These are phyloP conservation scores for Tuber indicum DNA, from an alignment of 495 filamentous ascomycete species.

Conservation along the genomic window DNA sequence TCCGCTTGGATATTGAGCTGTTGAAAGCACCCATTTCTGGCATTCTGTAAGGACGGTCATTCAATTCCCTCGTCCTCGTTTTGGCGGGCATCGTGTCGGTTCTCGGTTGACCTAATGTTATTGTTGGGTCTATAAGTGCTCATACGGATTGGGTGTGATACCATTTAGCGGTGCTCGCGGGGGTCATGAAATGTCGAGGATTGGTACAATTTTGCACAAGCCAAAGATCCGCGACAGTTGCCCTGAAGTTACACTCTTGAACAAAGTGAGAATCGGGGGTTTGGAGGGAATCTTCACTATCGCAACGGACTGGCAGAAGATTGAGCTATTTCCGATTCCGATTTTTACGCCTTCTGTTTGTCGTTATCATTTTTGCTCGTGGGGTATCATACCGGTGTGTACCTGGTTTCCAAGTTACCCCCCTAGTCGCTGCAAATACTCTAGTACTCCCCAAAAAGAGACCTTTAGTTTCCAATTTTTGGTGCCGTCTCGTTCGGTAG, in stretches of 20 bases:
- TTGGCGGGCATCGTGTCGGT: neutral
- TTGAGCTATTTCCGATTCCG: neutral
- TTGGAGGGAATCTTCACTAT: neutral
- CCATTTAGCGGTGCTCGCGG: neutral
- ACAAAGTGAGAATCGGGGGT: neutral
- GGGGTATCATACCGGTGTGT: neutral
- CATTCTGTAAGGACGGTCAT: neutral
- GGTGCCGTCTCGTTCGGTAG: too few species aligned
- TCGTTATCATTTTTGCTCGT: neutral
- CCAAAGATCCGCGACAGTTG: neutral
- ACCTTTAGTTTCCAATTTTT: neutral
- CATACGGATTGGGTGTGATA: neutral
- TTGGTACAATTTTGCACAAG: neutral
- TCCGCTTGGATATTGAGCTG: too few species aligned
- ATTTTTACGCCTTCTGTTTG: neutral
- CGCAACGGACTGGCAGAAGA: too few species aligned
- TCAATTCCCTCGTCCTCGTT: neutral
- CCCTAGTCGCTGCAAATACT: neutral
- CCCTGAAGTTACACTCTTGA: neutral
- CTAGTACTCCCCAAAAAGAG: neutral
- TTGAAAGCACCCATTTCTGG: neutral
- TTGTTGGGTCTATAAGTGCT: neutral
- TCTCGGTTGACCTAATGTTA: too few species aligned
- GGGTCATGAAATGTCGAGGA: neutral
- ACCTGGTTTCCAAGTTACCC: neutral